These are phyloP conservation scores for Pelargonium cotyledonis DNA, from an alignment of 441 rosid species.

Conservation along the genomic window DNA sequence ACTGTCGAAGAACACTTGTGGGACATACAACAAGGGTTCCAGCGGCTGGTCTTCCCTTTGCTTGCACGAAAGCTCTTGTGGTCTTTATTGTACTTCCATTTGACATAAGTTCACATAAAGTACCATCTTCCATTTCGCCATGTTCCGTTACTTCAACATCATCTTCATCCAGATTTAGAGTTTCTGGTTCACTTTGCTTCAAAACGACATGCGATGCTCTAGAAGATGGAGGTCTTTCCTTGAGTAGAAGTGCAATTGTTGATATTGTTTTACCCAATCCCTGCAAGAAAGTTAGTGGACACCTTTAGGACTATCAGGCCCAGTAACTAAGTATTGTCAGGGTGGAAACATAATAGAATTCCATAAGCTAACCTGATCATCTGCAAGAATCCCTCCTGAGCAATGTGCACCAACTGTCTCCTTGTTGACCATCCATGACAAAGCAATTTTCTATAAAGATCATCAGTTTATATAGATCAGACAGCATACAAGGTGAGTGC, in stretches of 20 bases:
- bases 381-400: slow-evolving; percentile 96
- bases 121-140: slow-evolving; percentile 24
- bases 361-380: slow-evolving; percentile 70
- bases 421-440: slow-evolving; percentile 94
- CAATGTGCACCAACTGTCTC: slow-evolving; percentile 64
- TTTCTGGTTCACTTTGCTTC: slow-evolving; percentile 46
- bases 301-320: not conserved
- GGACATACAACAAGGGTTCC: slow-evolving; percentile 99
- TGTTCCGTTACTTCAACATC: slow-evolving; percentile 25
- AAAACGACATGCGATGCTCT: slow-evolving; percentile 31
- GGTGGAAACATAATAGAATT: slow-evolving; percentile 16
- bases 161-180: slow-evolving; percentile 65
- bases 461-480: slow-evolving; percentile 9
- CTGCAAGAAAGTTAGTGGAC: slow-evolving; percentile 36
- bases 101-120: slow-evolving; percentile 23
- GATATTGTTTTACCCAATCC: slow-evolving; percentile 95
- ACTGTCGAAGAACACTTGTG: slow-evolving; percentile 93
- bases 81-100: slow-evolving; percentile 22
- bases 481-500: not conserved
- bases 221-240: slow-evolving; percentile 59
- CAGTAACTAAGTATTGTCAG: not conserved
- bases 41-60: slow-evolving; percentile 77
- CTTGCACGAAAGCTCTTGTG: slow-evolving; percentile 27
- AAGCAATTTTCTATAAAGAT: slow-evolving; percentile 76
- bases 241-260: slow-evolving; percentile 87